These are phyloP conservation scores for Trichophaea hybrida DNA, from an alignment of 2,329 filamentous ascomycete species.

Conservation along the genomic window DNA sequence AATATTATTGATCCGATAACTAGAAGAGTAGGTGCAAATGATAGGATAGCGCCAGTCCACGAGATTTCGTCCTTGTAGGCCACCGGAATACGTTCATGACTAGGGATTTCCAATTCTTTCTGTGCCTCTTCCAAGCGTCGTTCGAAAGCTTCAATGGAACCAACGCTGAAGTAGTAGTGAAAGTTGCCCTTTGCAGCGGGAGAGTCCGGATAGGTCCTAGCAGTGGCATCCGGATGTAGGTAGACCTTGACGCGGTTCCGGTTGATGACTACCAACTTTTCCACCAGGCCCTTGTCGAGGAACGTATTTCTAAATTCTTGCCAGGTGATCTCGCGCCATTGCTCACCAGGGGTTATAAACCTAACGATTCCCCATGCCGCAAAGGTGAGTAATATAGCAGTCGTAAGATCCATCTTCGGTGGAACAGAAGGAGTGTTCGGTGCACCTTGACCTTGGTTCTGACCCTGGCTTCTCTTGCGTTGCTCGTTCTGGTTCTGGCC, in stretches of 20 bases:
- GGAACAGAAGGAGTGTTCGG: not conserved
- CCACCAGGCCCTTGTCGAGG: constrained; percentile 87
- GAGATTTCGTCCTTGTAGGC: constrained; percentile 67
- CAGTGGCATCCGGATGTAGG: constrained; percentile 59
- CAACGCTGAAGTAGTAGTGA: constrained; percentile 87
- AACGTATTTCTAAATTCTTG: constrained; percentile 91
- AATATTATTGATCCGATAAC: constrained; percentile 73
- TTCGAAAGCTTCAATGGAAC: constrained; percentile 87
- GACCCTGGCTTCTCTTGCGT: not conserved
- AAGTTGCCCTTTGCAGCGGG: constrained; percentile 47
- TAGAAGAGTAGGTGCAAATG: constrained; percentile 73
- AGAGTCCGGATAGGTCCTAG: constrained; percentile 60
- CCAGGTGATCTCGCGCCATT: constrained; percentile 78
- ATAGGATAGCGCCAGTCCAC: constrained; percentile 55
- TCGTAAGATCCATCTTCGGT: constrained; percentile 17
- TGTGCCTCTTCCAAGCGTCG: constrained; percentile 77
- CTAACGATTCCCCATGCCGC: constrained; percentile 49
- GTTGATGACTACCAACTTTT: constrained; percentile 74
- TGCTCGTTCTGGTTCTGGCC: not conserved
- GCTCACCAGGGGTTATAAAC: constrained; percentile 51
- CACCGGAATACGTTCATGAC: constrained; percentile 79
- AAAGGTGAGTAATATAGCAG: constrained; percentile 40
- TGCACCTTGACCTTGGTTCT: constrained; percentile 8
- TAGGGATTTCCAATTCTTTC: constrained; percentile 69
- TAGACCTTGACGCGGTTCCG: constrained; percentile 65